These are phyloP conservation scores for Piper longum DNA, from an alignment of 164 flowering plant species.

Conservation along the genomic window DNA sequence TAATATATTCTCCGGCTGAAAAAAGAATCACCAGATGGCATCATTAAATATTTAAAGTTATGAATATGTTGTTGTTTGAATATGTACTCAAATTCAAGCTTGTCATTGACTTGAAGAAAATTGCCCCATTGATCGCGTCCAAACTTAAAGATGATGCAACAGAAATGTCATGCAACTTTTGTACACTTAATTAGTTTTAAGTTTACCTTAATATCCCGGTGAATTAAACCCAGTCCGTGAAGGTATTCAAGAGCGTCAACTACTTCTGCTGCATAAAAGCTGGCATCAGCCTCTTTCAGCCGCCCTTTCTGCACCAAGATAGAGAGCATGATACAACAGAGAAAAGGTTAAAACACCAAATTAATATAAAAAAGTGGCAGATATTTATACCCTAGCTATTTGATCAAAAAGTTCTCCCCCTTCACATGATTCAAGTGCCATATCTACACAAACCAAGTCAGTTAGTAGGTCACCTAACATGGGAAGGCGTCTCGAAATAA, in stretches of 20 bases:
- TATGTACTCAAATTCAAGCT: background rate
- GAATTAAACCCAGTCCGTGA: slow-evolving; percentile 88
- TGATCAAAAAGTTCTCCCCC: slow-evolving; percentile 99
- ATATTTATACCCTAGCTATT: slow-evolving; percentile 60
- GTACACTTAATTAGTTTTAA: too few species aligned
- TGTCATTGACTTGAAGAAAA: background rate
- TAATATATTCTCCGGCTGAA: slow-evolving; percentile 94
- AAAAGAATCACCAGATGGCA: slow-evolving; percentile 15
- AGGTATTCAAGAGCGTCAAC: slow-evolving; percentile 96
- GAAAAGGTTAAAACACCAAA: background rate
- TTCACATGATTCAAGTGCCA: slow-evolving; percentile 99
- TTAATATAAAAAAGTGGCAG: background rate
- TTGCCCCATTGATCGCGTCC: background rate
- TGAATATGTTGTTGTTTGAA: background rate
- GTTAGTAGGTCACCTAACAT: slow-evolving; percentile 4
- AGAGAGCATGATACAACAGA: background rate
- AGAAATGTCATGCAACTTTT: background rate
- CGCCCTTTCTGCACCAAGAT: slow-evolving; percentile 71
- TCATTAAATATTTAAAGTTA: slow-evolving; percentile 1
- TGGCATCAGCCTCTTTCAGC: slow-evolving; percentile 77
- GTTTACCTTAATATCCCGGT: slow-evolving; percentile 92
- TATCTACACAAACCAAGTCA: slow-evolving; percentile 44
- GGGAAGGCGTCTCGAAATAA: background rate
- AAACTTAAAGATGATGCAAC: background rate
- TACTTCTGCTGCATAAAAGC: slow-evolving; percentile 95